Evolutionary conservation across 371 early-diverging fungal species (phyloP).

Genomic region (Mortierella sp.): DNA sequence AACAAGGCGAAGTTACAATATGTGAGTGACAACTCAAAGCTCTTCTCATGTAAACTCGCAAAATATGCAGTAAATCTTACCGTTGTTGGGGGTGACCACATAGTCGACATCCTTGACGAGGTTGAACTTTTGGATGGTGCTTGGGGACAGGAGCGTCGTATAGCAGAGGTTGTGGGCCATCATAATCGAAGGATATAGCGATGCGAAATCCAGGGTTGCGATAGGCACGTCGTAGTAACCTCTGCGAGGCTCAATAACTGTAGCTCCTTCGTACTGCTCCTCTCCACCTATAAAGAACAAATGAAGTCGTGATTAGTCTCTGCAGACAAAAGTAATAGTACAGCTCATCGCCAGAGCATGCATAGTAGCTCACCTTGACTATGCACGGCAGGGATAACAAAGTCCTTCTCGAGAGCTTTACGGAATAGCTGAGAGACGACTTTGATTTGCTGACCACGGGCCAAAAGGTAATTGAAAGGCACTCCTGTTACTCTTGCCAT

Average conservation of each 20-base stretch:
- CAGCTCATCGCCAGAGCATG: not conserved
- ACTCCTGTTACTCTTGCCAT: conserved; percentile 99
- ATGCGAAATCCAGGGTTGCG: conserved; percentile 99
- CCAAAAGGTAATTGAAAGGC: conserved; percentile 96
- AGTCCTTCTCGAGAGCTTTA: conserved; percentile 86
- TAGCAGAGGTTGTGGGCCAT: conserved; percentile 99
- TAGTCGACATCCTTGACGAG: conserved; percentile 89
- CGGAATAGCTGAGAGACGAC: conserved; percentile 98
- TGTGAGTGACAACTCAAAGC: not conserved
- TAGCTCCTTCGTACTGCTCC: conserved; percentile 98
- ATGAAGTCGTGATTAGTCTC: not conserved
- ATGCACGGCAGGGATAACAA: conserved; percentile 95
- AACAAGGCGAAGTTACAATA: not conserved
- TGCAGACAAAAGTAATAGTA: not conserved
- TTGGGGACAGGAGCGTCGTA: conserved; percentile 87
- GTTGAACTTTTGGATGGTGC: conserved; percentile 70
- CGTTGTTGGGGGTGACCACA: conserved; percentile 90
- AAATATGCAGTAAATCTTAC: conserved; percentile 46
- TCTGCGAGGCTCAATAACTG: conserved; percentile 98
- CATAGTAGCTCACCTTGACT: conserved; percentile 66
- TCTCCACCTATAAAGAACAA: conserved; percentile 70
- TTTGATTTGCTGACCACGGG: conserved; percentile 98
- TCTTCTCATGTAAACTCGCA: not conserved
- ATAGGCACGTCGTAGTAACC: conserved; percentile 98
- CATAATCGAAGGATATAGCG: conserved; percentile 99